Evolutionary conservation across 2,329 filamentous ascomycete genomes (phyloP), one percentile per base, ranked within the genome.

Genomic region (Emmonsiellopsis sp.): DNA sequence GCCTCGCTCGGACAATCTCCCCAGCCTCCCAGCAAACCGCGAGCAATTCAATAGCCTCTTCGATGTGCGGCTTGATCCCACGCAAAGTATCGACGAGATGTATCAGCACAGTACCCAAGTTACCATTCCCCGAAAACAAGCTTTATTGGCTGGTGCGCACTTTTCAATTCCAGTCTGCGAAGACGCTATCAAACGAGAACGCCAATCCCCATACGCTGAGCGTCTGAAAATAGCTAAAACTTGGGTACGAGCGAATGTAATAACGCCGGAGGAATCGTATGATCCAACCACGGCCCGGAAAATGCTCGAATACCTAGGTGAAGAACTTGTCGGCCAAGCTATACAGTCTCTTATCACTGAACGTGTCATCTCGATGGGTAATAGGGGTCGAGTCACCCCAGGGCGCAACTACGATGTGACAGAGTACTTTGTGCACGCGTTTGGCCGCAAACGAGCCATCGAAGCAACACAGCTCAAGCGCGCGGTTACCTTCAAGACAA

Each of bases 241-340:
- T n/a, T 78, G 72, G 73, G 67, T 76, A 45, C 70, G 75, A 10
- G 72, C 76, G 16, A 76, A 76, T 41, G 61, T 76, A 31, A 62
- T 75, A 35, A 74, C 75, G 0, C 65, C 70, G 1, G 68, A 74
- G 46, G 65, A 70, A 16, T 65, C 61, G 1, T 78, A 76, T 57
- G 58, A 69, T 38, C 59, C 71, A 0, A 54, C 53, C 3, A 62
- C 69, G n/a, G 73, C 75, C 53, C 55, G 62, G 16, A 37, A 68
- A 58, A 61, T 65, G 53, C 58, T 73, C 9, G 58, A 57, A 7
- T 58, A 54, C 2, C 63, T 73, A 46, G 62, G 65, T 10, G 66
- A 71, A 16, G 52, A 55, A 0, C 59, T 72, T 2, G 62, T 77
- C 38, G 60, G 65, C n/a, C 61, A 63, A 7, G 73, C 73, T 1